Percentiles rank a stretch among this genome's conserved stretches.
Evolutionary conservation across 345 rosid genomes (phyloP).

Genomic region (Arabis alpina): DNA sequence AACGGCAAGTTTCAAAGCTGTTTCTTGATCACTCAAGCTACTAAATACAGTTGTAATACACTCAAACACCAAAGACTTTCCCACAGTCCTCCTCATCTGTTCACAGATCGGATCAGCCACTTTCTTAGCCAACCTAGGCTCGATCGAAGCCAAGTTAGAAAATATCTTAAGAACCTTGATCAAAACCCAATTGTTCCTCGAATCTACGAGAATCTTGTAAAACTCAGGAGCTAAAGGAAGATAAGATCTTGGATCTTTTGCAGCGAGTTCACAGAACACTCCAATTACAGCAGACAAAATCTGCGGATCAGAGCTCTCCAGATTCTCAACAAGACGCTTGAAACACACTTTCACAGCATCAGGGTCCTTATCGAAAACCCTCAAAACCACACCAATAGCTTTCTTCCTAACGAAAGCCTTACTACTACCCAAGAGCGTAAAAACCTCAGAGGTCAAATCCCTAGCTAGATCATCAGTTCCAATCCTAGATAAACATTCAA

Average conservation of each 20-base stretch:
- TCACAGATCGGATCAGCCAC: conserved; percentile 88
- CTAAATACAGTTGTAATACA: conserved; percentile 78
- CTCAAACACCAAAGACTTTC: conserved; percentile 87
- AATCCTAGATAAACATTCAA: conserved; percentile 74
- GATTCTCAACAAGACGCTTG: conserved; percentile 87
- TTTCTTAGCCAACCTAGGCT: conserved; percentile 83
- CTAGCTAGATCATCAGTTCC: conserved; percentile 84
- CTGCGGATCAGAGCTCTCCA: conserved; percentile 73
- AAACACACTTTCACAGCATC: conserved; percentile 90
- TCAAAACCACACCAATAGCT: conserved; percentile 74
- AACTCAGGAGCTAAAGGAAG: conserved; percentile 91
- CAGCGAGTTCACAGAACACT: conserved; percentile 80
- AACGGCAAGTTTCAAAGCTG: conserved; percentile 82
- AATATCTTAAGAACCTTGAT: conserved; percentile 90
- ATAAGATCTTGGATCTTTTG: conserved; percentile 72
- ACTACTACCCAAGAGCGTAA: conserved; percentile 70
- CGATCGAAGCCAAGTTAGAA: conserved; percentile 70
- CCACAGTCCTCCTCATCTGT: conserved; percentile 78
- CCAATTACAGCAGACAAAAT: conserved; percentile 72
- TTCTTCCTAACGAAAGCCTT: conserved; percentile 71
- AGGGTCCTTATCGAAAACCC: conserved; percentile 83
- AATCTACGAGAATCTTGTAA: conserved; percentile 78
- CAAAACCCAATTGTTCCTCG: conserved; percentile 89
- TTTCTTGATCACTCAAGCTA: conserved; percentile 83
- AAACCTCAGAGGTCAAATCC: conserved; percentile 85